Evolutionary conservation across 306 rosid species (phyloP), one percentile per base, ranked within the genome.

Genomic region (Mimosa bimucronata): DNA sequence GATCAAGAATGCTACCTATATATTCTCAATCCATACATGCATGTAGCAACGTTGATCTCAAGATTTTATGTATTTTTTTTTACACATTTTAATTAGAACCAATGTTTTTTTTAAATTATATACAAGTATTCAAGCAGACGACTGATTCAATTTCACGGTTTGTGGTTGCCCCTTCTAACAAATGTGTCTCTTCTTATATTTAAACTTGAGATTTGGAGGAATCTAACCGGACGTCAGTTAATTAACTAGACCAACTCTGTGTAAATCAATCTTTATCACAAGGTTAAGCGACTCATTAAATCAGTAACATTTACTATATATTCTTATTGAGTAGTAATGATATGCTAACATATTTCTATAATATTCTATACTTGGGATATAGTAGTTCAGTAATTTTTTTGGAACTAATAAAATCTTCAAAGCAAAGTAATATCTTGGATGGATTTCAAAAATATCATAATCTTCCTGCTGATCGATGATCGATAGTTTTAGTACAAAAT

Each of bases 11-110:
- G 74, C 87, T 83, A 74, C 7, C 21, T 16, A 16, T 48, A 85
- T 83, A 87, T 79, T 85, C 85, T 90, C 89, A 90, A 88, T 88
- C 87, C 88, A 81, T 71, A 50, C 74, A 75, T 11, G 30, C 38
- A 34, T n/a, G n/a, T 23, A 79, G 72, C 81, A 71, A 71, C 80
- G 79, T 86, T 74, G 71, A 84, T 40, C 73, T 40, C 85, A 69
- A 65, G 83, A 73, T 42, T 83, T 37, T 38, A 45, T 37, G 15
- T 66, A n/a, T n/a, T n/a, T n/a, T n/a, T n/a, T n/a, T n/a, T n/a
- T n/a, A n/a, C n/a, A n/a, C n/a, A n/a, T n/a, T n/a, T n/a, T n/a
- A n/a, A n/a, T n/a, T n/a, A n/a, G n/a, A n/a, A n/a, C n/a, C n/a
- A n/a, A n/a, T n/a, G n/a, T n/a, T n/a, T n/a, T n/a, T n/a, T n/a